Base-by-base conservation (phyloP, 345 rosid species). In the Lepidium aucheri region DNA sequence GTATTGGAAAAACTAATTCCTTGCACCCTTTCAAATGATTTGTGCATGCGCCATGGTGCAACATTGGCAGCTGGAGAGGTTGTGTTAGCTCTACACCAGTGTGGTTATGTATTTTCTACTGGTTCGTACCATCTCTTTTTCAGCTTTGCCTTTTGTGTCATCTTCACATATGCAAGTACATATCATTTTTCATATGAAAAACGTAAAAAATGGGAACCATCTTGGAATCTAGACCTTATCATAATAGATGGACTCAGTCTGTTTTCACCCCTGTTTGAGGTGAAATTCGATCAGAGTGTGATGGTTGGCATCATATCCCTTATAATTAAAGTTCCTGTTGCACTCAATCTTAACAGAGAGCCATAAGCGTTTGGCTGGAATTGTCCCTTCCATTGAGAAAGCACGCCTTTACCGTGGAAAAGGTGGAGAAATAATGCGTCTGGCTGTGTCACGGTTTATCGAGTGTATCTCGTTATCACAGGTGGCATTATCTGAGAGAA, bases 381-480 rank as follows among this genome's bases (percentile, higher is more conserved):
- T 94, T 26, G 86, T 93, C 68, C 86, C 90, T 74, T 90, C 88
- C 65, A 86, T 94, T 67, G 97, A 94, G 76, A 90, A 90, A 82
- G 99, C 96, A 63, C 96, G 97, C 34, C 97, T 94, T 52, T 94
- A 88, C 68, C 92, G 96, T 38, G 99, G 99, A 57, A 94, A 94
- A 81, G 99, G 30, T 26, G 30, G 30, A 5, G 30, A 26, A 26
- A 26, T 26, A 26, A 26, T 26, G 30, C 30, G 30, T 5, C 75
- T 84, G 65, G 99, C 97, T 78, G 99, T 88, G 70, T 94, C 99
- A 50, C 87, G 96, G 47, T 86, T 86, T 66, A 84, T 88, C 16
- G 95, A 90, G 60, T 90, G 97, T 67, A 82, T 90, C 74, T 86
- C 99, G 34, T 54, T 74, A 50, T 80, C 89, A 16, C 79, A 55